phyloP scores from a whole-genome alignment of 2,329 filamentous ascomycete genomes.

The Beauveria australis region DNA sequence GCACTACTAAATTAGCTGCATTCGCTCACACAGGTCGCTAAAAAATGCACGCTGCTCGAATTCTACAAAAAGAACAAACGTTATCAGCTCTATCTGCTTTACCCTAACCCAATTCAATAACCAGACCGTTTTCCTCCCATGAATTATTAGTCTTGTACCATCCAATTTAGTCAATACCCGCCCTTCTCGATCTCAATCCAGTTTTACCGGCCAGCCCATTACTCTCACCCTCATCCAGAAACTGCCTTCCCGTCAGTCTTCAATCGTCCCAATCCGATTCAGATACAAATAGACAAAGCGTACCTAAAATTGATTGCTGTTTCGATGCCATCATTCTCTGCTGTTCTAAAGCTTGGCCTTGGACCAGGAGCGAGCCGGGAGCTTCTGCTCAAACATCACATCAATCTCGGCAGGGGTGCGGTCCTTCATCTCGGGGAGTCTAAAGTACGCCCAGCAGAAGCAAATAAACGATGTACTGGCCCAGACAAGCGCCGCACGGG shows the following conservation, averaged over 20 bases:
- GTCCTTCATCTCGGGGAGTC: conserved; percentile 18
- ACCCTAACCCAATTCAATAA: no score
- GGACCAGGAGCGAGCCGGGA: conserved; percentile 16
- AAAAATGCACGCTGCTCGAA: no score
- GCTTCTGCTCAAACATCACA: conserved; percentile 16
- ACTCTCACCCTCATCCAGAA: no score
- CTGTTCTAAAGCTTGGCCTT: conserved; percentile 5
- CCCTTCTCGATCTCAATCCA: background rate
- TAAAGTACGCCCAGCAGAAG: conserved; percentile 16
- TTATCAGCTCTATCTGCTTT: no score
- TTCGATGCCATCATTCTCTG: background rate
- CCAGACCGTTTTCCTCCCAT: no score
- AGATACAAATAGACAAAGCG: background rate
- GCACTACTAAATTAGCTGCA: no score
- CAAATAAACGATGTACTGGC: conserved; percentile 12
- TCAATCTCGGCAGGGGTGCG: conserved; percentile 17
- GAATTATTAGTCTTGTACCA: no score
- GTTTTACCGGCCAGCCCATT: no score
- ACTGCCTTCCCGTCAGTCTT: background rate
- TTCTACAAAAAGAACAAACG: no score
- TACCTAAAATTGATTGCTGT: background rate
- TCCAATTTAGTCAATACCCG: background rate
- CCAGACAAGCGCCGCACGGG: conserved; percentile 16
- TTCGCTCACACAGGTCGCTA: no score
- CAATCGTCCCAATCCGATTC: background rate